These are phyloP conservation scores for Lactarius akahatsu DNA, from an alignment of 768 basidiomycete genomes.

Conservation along the genomic window DNA sequence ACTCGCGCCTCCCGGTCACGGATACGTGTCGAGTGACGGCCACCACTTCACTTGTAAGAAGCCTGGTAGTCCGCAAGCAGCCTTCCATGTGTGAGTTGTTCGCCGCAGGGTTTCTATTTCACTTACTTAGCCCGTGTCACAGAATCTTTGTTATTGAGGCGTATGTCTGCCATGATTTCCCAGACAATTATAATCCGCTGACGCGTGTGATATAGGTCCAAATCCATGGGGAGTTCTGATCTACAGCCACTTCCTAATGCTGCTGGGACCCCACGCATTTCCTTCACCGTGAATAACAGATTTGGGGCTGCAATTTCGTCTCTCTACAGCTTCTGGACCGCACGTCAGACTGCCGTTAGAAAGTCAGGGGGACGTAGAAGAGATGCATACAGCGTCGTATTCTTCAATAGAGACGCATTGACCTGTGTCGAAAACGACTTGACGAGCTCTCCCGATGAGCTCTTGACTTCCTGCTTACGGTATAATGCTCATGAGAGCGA, in stretches of 20 bases:
- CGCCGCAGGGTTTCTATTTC: not conserved
- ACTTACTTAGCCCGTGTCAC: not conserved
- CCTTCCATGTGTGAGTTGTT: slow-evolving; percentile 57
- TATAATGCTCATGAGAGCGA: slow-evolving; percentile 42
- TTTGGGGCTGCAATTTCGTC: slow-evolving; percentile 60
- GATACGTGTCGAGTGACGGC: slow-evolving; percentile 56
- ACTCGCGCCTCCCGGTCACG: slow-evolving; percentile 34
- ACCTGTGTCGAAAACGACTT: slow-evolving; percentile 46
- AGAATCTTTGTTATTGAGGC: slow-evolving; percentile 55
- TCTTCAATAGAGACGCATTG: slow-evolving; percentile 40
- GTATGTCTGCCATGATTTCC: slow-evolving; percentile 31
- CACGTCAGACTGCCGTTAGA: slow-evolving; percentile 43
- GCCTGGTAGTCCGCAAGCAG: slow-evolving; percentile 49
- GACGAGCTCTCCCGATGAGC: slow-evolving; percentile 43
- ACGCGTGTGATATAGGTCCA: slow-evolving; percentile 41
- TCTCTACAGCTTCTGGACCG: slow-evolving; percentile 53
- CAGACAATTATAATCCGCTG: not conserved
- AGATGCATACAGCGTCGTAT: slow-evolving; percentile 56
- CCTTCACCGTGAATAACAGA: slow-evolving; percentile 43
- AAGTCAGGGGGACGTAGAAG: slow-evolving; percentile 36
- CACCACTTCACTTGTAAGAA: slow-evolving; percentile 55
- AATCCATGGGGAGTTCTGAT: slow-evolving; percentile 48
- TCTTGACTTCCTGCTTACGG: slow-evolving; percentile 42
- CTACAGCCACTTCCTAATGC: slow-evolving; percentile 45
- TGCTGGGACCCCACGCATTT: slow-evolving; percentile 41